Evolutionary conservation across 768 basidiomycete species (phyloP), one percentile per base, ranked within the genome.

Genomic region (Strobilomyces echinocephalus): DNA sequence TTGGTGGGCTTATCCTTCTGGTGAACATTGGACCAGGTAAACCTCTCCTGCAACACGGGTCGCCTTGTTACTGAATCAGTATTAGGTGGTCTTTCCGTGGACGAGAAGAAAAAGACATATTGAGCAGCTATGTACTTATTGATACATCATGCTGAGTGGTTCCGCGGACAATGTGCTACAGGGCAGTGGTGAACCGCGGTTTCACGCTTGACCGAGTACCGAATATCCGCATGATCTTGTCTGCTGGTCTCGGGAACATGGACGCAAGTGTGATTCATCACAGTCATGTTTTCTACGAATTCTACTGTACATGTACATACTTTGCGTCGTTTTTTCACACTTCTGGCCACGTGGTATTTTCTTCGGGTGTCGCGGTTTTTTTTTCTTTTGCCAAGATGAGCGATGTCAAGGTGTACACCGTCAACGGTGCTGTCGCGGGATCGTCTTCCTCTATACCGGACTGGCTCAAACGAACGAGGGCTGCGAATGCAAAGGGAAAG

Each of bases 51-150:
- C 9, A 16, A 44, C 20, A 6, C 20, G 21, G n/a, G 18, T 40
- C 18, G 0, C 10, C 16, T 10, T 0, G 9, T 11, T 7, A 52
- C 16, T 59, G 18, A 52, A 53, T 6, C n/a, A 20, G 54, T 33
- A 36, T 21, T 47, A 88, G 88, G 97, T 55, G 95, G 95, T 58
- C 79, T 98, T 56, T 97, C 95, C 4, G 91, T 98, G 56, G 97
- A 98, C 73, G 95, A 97, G 79, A 97, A 97, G 81, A 99, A 99
- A 80, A 98, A 98, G 81, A 92, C 85, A 20, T 93, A 81, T 62
- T 92, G 62, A 68, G 35, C 44, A 38, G n/a, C 10, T 30, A 18
- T 21, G 49, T 35, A 39, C 35, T 12, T 14, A 20, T 34, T 8
- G 20, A 48, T 53, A 21, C 38, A 26, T 18, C 10, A 26, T 34